Evolutionary conservation across 345 rosid genomes (phyloP).

Genomic region (Eucalyptus sp.): DNA sequence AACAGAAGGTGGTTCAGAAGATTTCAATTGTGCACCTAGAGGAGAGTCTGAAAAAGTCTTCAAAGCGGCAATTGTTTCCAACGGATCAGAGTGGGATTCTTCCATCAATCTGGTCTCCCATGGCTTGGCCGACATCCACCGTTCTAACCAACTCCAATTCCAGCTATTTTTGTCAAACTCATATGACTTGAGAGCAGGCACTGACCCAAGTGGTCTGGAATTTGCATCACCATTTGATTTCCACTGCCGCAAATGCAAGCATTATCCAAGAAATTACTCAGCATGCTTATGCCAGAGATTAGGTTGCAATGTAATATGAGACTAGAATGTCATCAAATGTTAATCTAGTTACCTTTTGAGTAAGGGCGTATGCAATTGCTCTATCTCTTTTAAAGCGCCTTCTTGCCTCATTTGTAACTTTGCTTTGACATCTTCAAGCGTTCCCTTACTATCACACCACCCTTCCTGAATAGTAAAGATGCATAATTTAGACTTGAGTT

Average conservation of each 20-base stretch:
- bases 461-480: conserved; percentile 42
- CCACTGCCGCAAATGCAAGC: conserved; percentile 46
- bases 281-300: background rate
- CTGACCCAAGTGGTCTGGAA: conserved; percentile 10
- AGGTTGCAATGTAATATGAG: background rate
- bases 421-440: conserved; percentile 57
- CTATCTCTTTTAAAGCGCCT: conserved; percentile 94
- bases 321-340: background rate
- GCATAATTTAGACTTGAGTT: background rate
- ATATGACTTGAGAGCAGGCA: conserved; percentile 28
- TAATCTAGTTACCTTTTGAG: conserved; percentile 54
- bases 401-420: conserved; percentile 80
- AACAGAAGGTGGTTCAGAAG: conserved; percentile 30
- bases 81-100: conserved; percentile 16
- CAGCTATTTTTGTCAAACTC: conserved; percentile 66
- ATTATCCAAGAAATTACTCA: background rate
- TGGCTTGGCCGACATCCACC: conserved; percentile 99
- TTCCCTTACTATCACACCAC: conserved; percentile 94
- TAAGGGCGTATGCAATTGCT: conserved; percentile 78
- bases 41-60: conserved; percentile 11
- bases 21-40: conserved; percentile 18
- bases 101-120: conserved; percentile 94
- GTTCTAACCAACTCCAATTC: conserved; percentile 99
- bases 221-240: conserved; percentile 33
- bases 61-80: conserved; percentile 22